Evolutionary conservation across 306 rosid genomes (phyloP).

Genomic region (Trifolium fragiferum): DNA sequence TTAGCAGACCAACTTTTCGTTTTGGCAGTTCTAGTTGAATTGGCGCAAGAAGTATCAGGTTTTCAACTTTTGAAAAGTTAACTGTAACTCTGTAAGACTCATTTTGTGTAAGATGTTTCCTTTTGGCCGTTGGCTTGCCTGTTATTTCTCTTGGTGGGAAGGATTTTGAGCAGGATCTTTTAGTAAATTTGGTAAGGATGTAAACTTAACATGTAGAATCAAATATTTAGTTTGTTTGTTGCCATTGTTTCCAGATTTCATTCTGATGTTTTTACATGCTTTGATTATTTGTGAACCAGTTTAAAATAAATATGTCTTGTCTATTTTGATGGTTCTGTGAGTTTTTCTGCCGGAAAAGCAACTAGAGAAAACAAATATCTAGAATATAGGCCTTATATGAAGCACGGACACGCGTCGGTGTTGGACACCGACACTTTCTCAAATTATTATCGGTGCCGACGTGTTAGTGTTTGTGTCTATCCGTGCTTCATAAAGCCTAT

Average conservation of each 20-base stretch:
- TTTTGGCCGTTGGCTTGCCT: constrained; percentile 6
- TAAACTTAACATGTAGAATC: constrained; percentile 32
- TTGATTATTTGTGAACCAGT: background rate
- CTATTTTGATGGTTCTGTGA: background rate
- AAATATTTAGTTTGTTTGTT: constrained; percentile 18
- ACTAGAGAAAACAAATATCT: too few species aligned
- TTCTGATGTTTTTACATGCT: background rate
- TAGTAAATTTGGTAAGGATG: constrained; percentile 31
- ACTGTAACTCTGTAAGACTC: constrained; percentile 35
- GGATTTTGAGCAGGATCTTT: constrained; percentile 37
- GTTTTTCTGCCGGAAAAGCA: background rate
- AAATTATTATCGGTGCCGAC: too few species aligned
- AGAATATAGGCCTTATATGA: too few species aligned
- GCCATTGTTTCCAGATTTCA: constrained; percentile 12
- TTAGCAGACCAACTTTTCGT: constrained; percentile 44
- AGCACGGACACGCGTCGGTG: too few species aligned
- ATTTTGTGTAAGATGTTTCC: constrained; percentile 40
- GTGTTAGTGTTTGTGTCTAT: too few species aligned
- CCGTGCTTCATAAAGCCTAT: too few species aligned
- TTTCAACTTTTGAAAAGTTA: constrained; percentile 37
- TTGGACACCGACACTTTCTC: too few species aligned
- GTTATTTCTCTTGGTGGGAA: constrained; percentile 7
- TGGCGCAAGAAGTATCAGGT: constrained; percentile 33
- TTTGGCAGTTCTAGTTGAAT: constrained; percentile 45
- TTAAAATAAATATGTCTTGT: background rate